phyloP scores from a whole-genome alignment of 257 asterid species.

The Capsicum chinense region DNA sequence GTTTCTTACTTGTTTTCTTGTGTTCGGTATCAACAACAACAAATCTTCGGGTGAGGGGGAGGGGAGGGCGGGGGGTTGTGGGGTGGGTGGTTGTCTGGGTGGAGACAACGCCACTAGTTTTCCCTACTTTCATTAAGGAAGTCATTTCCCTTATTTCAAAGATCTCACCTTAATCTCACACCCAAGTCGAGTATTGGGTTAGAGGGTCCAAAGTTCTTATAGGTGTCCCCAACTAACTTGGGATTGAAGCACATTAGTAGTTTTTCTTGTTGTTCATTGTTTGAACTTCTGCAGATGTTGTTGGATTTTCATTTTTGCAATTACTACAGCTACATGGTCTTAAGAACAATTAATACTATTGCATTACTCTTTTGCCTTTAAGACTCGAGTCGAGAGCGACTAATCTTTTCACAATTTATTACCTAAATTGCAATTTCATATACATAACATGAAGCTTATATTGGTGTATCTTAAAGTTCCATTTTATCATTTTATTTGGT shows the following conservation, averaged over 20 bases:
- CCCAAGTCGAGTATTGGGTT: neutral
- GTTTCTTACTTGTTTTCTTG: too few relatives aligned
- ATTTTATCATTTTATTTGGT: constrained; percentile 26
- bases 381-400: neutral
- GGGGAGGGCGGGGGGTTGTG: too few relatives aligned
- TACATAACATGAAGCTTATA: neutral
- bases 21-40: too few relatives aligned
- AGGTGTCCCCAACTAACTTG: neutral
- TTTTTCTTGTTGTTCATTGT: constrained; percentile 11
- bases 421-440: neutral
- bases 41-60: too few relatives aligned
- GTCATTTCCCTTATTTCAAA: too few relatives aligned
- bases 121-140: too few relatives aligned
- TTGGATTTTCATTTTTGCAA: constrained; percentile 6
- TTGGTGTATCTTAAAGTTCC: constrained; percentile 6
- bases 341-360: neutral
- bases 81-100: too few relatives aligned
- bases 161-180: too few relatives aligned
- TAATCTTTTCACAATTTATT: neutral
- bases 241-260: neutral
- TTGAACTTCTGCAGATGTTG: neutral
- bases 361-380: neutral
- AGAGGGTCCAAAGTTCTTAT: neutral
- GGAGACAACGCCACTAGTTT: too few relatives aligned
- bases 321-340: neutral